Base-by-base conservation (phyloP, 2,329 filamentous ascomycete species). In the Dendrostoma leiphaemia region DNA sequence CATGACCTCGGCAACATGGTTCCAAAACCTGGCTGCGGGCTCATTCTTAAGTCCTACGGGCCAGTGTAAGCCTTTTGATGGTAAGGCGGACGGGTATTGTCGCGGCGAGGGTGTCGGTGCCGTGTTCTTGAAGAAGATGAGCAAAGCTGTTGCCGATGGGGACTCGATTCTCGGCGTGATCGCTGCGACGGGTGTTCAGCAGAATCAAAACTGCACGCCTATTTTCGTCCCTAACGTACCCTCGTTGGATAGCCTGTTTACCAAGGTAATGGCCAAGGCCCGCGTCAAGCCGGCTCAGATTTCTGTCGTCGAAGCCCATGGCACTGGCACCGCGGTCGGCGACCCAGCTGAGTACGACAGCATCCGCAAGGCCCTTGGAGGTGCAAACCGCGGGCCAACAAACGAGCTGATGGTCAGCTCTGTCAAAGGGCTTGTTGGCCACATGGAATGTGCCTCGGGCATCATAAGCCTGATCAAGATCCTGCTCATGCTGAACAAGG, bases 101-200 rank as follows among this genome's bases (percentile, higher is more conserved):
- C 69, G 79, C 4, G 80, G 72, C 2, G 80, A 84, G 44, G 79
- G 74, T 0, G 62, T 72, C 6, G 74, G 61, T 0, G 61, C 66
- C 1, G 62, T 83, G 1, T 60, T 80, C 1, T 58, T 83, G 0
- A 83, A 83, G 66, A 68, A 61, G 13, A 63, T 81, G 0, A 64
- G 67, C 1, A 64, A 68, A 31, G 80, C 80, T 0, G 35, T 81
- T 0, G 60, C 61, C 8, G 78, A 80, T 29, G 71, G 72, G 1
- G 75, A 83, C 59, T 65, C 67, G 1, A 67, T 77, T 7, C 60
- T 71, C 0, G 74, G 69, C 12, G 63, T 74, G 2, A 70, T 80
- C 34, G 58, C 64, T 0, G 69, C 62, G 1, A 70, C 69, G 0
- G 69, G 62, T 0, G 63, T 71, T 1, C 71, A 76, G 48, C 71